A percentile compares a stretch with the other conserved stretches of the same genome.
phyloP scores from a whole-genome alignment of 352 stramenopile genomes.

The Pythium aphanidermatum region DNA sequence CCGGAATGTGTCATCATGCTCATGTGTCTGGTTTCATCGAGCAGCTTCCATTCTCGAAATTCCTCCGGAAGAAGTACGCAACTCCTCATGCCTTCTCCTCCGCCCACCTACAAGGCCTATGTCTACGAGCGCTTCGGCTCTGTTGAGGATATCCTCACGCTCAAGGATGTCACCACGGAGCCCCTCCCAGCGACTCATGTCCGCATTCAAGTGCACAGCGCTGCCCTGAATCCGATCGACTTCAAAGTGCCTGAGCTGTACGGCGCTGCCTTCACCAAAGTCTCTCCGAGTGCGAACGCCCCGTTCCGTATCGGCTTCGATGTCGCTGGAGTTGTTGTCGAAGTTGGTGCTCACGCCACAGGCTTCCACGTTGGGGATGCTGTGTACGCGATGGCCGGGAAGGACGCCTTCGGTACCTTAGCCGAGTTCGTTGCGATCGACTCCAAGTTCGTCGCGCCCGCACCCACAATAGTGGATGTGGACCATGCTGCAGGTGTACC shows the following conservation, averaged over 20 bases:
- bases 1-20: no score
- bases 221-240: slow-evolving; percentile 9
- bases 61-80: no score
- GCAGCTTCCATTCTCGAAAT: no score
- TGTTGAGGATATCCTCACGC: slow-evolving; percentile 3
- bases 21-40: no score
- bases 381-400: slow-evolving; percentile 13
- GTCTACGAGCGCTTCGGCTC: slow-evolving; percentile 5
- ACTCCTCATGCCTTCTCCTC: not conserved
- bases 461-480: slow-evolving; percentile 30
- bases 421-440: slow-evolving; percentile 34
- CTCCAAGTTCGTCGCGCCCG: slow-evolving; percentile 22
- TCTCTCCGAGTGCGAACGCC: no score
- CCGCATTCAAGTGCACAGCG: slow-evolving; percentile 10
- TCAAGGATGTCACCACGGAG: not conserved
- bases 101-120: slow-evolving; percentile 7
- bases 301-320: slow-evolving; percentile 15
- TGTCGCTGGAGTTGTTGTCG: slow-evolving; percentile 1
- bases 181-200: slow-evolving; percentile 1
- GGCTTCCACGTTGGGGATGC: slow-evolving; percentile 6
- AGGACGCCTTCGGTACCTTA: slow-evolving; percentile 14
- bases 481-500: slow-evolving; percentile 27
- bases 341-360: not conserved
- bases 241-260: slow-evolving; percentile 6
- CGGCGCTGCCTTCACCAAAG: not conserved